phyloP scores from a whole-genome alignment of 2,329 filamentous ascomycete species.

The Fusarium metavorans region DNA sequence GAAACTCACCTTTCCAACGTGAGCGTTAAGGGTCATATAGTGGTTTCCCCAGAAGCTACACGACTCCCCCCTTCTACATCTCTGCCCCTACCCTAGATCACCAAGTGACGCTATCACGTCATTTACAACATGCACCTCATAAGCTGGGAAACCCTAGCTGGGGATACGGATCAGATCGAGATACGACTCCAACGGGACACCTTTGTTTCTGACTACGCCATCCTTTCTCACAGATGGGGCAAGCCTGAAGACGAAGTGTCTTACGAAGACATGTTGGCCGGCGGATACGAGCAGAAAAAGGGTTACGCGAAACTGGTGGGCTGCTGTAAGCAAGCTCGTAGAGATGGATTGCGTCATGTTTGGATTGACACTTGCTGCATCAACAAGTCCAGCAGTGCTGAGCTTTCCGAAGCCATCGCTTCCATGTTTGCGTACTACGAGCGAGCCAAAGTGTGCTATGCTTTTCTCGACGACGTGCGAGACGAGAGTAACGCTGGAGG shows the following conservation, averaged over 20 bases:
- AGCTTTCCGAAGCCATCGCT: background rate
- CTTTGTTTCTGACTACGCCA: background rate
- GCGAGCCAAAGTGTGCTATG: background rate
- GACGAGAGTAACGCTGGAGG: too few relatives aligned
- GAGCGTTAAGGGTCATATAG: too few relatives aligned
- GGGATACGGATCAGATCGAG: background rate
- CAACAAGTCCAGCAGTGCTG: background rate
- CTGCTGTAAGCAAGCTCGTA: background rate
- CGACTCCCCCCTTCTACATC: too few relatives aligned
- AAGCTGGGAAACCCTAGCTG: background rate
- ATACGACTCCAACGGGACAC: background rate
- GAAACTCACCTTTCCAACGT: too few relatives aligned
- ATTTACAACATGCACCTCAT: background rate
- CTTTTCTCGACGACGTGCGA: background rate
- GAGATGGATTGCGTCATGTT: background rate
- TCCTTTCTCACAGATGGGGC: background rate
- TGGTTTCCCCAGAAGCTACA: too few relatives aligned
- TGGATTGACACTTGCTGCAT: background rate
- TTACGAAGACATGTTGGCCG: background rate
- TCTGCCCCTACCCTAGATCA: background rate
- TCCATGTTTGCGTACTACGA: background rate
- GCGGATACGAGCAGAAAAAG: background rate
- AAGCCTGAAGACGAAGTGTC: background rate
- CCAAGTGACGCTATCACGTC: background rate
- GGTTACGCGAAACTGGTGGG: background rate